Base-by-base conservation (phyloP, 441 rosid genomes). In the Bocquillonia castaneifolia region DNA sequence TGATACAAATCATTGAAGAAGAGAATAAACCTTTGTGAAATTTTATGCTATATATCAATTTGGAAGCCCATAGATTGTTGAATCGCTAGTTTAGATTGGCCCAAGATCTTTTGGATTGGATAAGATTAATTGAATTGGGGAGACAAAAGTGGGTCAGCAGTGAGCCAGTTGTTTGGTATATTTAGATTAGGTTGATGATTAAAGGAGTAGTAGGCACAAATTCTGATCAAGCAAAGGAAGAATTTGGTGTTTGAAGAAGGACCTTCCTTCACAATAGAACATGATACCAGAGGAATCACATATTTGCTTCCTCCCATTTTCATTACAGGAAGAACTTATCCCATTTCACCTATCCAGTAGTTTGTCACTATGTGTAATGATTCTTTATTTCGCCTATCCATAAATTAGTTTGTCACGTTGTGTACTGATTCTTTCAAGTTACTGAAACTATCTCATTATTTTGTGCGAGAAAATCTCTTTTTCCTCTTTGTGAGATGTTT, bases 251-350 rank as follows among this genome's bases (percentile, higher is more conserved):
- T 1, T 5, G 31, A 15, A 2, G 20, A 6, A 29, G 32, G 31
- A 20, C 13, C 53, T 20, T 59, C 28, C 10, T n/a, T 26, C 0
- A 23, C n/a, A 3, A 1, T 6, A 28, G 76, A 67, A 66, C 71
- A 60, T 25, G 79, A 79, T 76, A 64, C 78, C 69, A 62, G 12
- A 39, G 60, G 81, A 76, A 76, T 76, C 77, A 63, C 64, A 72
- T 72, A n/a, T n/a, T n/a, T n/a, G 74, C 70, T 67, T 69, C 60
- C 60, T 42, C 75, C 68, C 68, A 70, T 56, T 58, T 69, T 57
- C 47, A 36, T 55, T 52, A 45, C 71, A 68, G 52, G 18, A 59
- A 73, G 74, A 73, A 76, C 80, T 64, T 67, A 69, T 71, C 78
- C 71, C 73, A 37, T 37, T 40, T 67, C 63, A 58, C 40, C 55